These are phyloP conservation scores for Podaxis sp. DNA, from an alignment of 768 basidiomycete genomes.

Conservation along the genomic window DNA sequence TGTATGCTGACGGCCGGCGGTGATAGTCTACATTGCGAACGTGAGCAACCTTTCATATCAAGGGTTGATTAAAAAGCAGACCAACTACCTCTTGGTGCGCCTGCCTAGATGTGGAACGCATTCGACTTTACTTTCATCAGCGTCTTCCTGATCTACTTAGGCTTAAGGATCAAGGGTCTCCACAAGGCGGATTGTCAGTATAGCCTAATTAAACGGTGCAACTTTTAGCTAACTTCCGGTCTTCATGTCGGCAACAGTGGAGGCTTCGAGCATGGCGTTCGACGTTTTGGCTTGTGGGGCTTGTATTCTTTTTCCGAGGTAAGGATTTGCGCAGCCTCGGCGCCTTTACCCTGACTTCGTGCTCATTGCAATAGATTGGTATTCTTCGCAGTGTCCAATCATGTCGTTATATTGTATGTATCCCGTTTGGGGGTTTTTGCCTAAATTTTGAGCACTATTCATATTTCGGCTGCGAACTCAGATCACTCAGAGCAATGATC, in stretches of 20 bases:
- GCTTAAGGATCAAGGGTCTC: conserved; percentile 64
- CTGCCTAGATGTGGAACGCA: conserved; percentile 80
- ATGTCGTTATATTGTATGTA: conserved; percentile 72
- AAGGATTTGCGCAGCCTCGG: conserved; percentile 14
- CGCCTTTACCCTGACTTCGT: neutral
- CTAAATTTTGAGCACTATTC: neutral
- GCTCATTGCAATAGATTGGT: conserved; percentile 49
- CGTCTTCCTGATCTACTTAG: conserved; percentile 68
- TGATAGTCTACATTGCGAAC: conserved; percentile 80
- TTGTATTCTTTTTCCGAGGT: conserved; percentile 85
- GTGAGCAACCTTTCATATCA: conserved; percentile 32
- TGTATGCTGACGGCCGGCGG: conserved; percentile 2
- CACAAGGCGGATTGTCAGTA: conserved; percentile 46
- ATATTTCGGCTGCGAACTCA: conserved; percentile 24
- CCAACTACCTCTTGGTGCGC: neutral
- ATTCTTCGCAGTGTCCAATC: conserved; percentile 78
- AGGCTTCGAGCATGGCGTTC: conserved; percentile 65
- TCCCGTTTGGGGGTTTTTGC: neutral
- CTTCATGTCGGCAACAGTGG: conserved; percentile 26
- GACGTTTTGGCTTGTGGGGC: conserved; percentile 84
- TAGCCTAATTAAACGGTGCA: conserved; percentile 9
- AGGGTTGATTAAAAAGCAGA: neutral
- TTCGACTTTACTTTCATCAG: conserved; percentile 78
- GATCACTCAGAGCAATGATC: conserved; percentile 81
- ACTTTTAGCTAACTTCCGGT: conserved; percentile 2